These are phyloP conservation scores for Aaosphaeria pasadenensis DNA, from an alignment of 2,329 filamentous ascomycete species.

Conservation along the genomic window DNA sequence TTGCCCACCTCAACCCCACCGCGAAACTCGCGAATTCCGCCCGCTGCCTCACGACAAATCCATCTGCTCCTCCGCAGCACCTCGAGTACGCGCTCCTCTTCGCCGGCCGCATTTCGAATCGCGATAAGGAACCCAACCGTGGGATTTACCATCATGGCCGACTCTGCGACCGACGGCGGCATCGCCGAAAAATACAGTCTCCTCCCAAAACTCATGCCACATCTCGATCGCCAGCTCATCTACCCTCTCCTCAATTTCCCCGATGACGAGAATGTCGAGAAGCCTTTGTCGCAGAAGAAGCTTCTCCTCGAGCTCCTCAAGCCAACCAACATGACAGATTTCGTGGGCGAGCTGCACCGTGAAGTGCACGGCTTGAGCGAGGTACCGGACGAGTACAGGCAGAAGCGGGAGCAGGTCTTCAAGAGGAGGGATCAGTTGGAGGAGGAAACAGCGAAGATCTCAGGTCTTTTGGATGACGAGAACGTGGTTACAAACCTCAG, in stretches of 20 bases:
- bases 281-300: constrained; percentile 69
- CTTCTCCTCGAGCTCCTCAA: constrained; percentile 93
- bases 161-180: constrained; percentile 26
- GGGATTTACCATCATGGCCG: constrained; percentile 35
- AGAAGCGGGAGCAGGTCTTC: constrained; percentile 87
- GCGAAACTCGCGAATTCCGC: constrained; percentile 8
- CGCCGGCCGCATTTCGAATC: constrained; percentile 1
- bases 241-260: constrained; percentile 95
- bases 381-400: constrained; percentile 78
- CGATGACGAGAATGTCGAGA: constrained; percentile 75
- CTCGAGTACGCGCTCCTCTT: background rate
- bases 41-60: constrained; percentile 5
- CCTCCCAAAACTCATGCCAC: constrained; percentile 81
- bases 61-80: constrained; percentile 8
- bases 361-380: constrained; percentile 79
- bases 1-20: constrained; percentile 7
- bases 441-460: constrained; percentile 85
- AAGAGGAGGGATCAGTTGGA: constrained; percentile 78
- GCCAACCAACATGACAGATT: constrained; percentile 99
- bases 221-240: constrained; percentile 93
- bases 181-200: constrained; percentile 73
- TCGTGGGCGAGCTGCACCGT: constrained; percentile 86
- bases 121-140: too few species aligned
- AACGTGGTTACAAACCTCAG: constrained; percentile 87
- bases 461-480: constrained; percentile 79